Evolutionary conservation across 2,329 filamentous ascomycete species (phyloP).

Genomic region (Atkinsonella texensis): DNA sequence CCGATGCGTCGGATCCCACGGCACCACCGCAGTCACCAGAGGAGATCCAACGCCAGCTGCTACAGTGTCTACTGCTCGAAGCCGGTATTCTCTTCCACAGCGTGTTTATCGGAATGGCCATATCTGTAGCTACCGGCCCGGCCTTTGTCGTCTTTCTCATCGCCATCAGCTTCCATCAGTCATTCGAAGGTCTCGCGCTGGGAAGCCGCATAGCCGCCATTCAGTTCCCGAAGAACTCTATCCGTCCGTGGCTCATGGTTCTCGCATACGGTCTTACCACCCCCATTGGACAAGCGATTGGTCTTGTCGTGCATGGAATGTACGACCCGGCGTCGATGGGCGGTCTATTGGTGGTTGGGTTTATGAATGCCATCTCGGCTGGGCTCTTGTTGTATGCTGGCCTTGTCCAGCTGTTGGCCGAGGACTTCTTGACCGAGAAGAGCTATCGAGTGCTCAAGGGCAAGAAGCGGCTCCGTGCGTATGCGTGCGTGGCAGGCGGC

Average conservation of each 20-base stretch:
- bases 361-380: conserved; percentile 78
- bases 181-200: conserved; percentile 77
- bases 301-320: conserved; percentile 62
- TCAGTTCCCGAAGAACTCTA: conserved; percentile 60
- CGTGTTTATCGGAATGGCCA: conserved; percentile 77
- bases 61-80: conserved; percentile 71
- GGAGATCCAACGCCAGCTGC: conserved; percentile 52
- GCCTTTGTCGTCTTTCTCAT: conserved; percentile 70
- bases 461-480: conserved; percentile 48
- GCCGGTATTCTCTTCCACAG: conserved; percentile 78
- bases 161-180: conserved; percentile 76
- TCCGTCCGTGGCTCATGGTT: conserved; percentile 75
- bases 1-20: conserved; percentile 9
- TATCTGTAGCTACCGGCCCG: conserved; percentile 69
- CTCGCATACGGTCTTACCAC: conserved; percentile 67
- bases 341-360: conserved; percentile 69
- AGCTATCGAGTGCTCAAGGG: conserved; percentile 57
- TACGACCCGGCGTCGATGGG: conserved; percentile 62
- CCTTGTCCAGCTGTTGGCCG: conserved; percentile 70
- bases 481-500: conserved; percentile 49
- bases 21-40: conserved; percentile 29
- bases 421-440: conserved; percentile 71
- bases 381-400: conserved; percentile 73
- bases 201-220: conserved; percentile 77
- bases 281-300: conserved; percentile 73